These are phyloP conservation scores for Phialocephala sp. DNA, from an alignment of 2,329 filamentous ascomycete genomes.

Conservation along the genomic window DNA sequence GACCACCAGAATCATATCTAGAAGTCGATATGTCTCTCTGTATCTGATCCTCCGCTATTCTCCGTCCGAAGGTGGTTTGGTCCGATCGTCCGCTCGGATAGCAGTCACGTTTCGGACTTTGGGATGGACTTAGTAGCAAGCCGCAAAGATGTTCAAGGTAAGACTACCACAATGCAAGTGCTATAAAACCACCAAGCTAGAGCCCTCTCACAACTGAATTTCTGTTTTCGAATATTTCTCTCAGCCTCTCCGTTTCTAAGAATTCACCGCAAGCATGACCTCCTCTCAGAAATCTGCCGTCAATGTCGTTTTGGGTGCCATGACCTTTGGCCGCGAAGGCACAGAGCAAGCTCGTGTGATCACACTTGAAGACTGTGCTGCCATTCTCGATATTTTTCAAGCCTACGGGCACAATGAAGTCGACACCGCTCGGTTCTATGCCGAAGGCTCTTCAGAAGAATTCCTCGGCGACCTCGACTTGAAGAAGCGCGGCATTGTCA, in stretches of 20 bases:
- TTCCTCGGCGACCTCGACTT: conserved; percentile 64
- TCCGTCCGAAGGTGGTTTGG: not conserved
- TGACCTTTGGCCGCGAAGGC: conserved; percentile 27
- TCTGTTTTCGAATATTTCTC: not conserved
- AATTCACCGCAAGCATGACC: conserved; percentile 9
- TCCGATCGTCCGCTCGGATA: not conserved
- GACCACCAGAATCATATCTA: not conserved
- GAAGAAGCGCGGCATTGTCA: conserved; percentile 64
- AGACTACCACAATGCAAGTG: not conserved
- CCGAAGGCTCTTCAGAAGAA: conserved; percentile 67
- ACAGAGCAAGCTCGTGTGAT: conserved; percentile 15
- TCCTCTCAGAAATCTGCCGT: conserved; percentile 15
- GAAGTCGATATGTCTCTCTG: not conserved
- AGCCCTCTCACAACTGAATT: not conserved
- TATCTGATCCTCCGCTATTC: not conserved
- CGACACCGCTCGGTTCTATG: conserved; percentile 65
- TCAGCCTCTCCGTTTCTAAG: not conserved
- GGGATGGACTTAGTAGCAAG: not conserved
- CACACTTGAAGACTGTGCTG: conserved; percentile 17
- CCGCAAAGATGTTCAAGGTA: not conserved
- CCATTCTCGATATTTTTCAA: conserved; percentile 17
- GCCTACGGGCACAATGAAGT: conserved; percentile 12
- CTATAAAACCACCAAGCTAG: not conserved
- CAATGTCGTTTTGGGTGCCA: conserved; percentile 25
- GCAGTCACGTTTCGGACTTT: conserved; percentile 7